These are phyloP conservation scores for Macroventuria anomochaeta DNA, from an alignment of 2,329 filamentous ascomycete species.

Conservation along the genomic window DNA sequence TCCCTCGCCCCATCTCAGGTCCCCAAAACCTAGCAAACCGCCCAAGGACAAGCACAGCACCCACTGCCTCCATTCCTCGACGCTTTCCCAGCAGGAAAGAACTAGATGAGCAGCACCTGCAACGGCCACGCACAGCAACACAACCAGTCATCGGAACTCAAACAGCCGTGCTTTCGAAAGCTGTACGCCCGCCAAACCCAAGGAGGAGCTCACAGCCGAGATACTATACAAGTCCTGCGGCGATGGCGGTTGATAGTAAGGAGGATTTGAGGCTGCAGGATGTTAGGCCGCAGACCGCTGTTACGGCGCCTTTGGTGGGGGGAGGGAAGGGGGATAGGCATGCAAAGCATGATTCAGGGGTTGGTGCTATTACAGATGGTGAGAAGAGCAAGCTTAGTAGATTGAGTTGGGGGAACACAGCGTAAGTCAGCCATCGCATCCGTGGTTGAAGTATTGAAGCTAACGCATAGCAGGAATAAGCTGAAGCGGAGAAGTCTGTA, in stretches of 20 bases:
- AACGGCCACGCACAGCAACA: conserved; percentile 11
- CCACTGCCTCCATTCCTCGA: conserved; percentile 2
- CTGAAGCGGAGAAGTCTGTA: conserved; percentile 12
- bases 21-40: background rate
- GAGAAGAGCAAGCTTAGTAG: conserved; percentile 9
- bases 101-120: conserved; percentile 5
- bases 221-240: conserved; percentile 23
- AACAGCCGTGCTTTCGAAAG: background rate
- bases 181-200: background rate
- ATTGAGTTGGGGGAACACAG: conserved; percentile 13
- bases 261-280: conserved; percentile 6
- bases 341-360: conserved; percentile 8
- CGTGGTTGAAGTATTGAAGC: background rate
- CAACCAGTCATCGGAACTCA: background rate
- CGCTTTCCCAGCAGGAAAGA: conserved; percentile 12
- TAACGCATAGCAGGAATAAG: conserved; percentile 5
- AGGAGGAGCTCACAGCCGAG: conserved; percentile 18
- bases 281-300: background rate
- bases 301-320: background rate
- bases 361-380: conserved; percentile 3
- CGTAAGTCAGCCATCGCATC: background rate
- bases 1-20: conserved; percentile 13
- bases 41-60: conserved; percentile 13
- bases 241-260: conserved; percentile 1
- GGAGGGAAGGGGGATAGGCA: conserved; percentile 2